Evolutionary conservation across 2,329 filamentous ascomycete species (phyloP), one percentile per base, ranked within the genome.

Genomic region (Sporothrix curviconia): DNA sequence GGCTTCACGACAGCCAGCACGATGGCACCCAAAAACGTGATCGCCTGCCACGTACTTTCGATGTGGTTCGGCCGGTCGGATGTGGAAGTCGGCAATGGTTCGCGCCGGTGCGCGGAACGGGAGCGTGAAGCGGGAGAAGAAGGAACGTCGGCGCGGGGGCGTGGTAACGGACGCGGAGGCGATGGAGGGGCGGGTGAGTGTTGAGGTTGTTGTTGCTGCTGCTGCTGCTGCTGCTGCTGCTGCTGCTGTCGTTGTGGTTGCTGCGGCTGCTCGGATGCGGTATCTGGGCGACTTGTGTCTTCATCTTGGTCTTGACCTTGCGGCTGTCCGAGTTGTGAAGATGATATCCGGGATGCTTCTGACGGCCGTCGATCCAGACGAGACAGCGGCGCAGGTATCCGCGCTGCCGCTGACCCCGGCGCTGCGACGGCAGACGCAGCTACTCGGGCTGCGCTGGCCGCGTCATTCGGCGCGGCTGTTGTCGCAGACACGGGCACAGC

Each of bases 1-100:
- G 89, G 85, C 70, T 90, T 90, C 65, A 87, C 75, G 36, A 90
- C 80, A 57, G 83, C 86, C 64, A 92, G 74, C 60, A 89, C 78
- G 49, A 92, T 87, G 62, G 81, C 81, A 55, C 89, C 89, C 58
- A 80, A 82, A n/a, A 47, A 94, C 86, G 63, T 84, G 75, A 67
- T 92, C 89, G 60, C 89, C 89, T 4, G 87, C 86, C 25, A 77
- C 78, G 71, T 92, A 92, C 66, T 87, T 84, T 63, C 85, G 84
- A 71, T 92, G 85, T 12, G 89, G 89, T 67, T 92, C 87, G 67
- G 89, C 81, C 51, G 87, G 82, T 63, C 83, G 81, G 69, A 94
- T 84, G 71, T 89, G 83, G 73, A 91, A 94, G 68, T 92, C 89
- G 73, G 84, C 78, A 64, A 90, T 77, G 69, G 87, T 84, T 65